Conservation (phyloP, 2,329 filamentous ascomycete species). For the Apiospora sp. region DNA sequence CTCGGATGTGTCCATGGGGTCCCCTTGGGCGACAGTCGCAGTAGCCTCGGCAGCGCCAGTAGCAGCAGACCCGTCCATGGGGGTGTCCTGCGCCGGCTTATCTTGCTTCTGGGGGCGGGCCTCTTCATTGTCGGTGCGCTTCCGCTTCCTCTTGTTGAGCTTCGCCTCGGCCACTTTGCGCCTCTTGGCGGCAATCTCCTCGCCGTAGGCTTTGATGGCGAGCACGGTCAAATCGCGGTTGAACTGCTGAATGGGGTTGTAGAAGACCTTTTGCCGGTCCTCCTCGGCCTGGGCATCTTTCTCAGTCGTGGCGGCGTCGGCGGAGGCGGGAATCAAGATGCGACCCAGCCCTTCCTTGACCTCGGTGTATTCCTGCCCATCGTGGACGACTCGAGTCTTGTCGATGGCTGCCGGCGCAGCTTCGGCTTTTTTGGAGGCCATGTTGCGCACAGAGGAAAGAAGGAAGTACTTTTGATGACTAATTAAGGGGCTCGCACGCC, state of each 20-base stretch:
- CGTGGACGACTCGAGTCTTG: conserved; percentile 45
- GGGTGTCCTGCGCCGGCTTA: conserved; percentile 29
- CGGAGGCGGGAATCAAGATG: conserved; percentile 58
- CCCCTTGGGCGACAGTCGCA: background rate
- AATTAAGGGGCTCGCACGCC: conserved; percentile 18
- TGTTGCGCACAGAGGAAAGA: conserved; percentile 32
- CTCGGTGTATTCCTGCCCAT: conserved; percentile 59
- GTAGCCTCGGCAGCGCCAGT: background rate
- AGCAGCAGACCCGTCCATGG: conserved; percentile 26
- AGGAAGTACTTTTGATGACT: background rate
- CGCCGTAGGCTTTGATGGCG: conserved; percentile 87
- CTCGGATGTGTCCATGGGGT: conserved; percentile 28
- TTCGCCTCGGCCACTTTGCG: conserved; percentile 51
- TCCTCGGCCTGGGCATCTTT: conserved; percentile 54
- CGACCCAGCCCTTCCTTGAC: conserved; percentile 65
- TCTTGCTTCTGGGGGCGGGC: conserved; percentile 37
- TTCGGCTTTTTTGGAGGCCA: conserved; percentile 36
- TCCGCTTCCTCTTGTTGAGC: conserved; percentile 55
- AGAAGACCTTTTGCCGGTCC: conserved; percentile 84
- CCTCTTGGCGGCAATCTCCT: conserved; percentile 65
- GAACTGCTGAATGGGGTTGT: conserved; percentile 99
- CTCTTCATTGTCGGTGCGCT: conserved; percentile 36
- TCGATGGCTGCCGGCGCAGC: conserved; percentile 37
- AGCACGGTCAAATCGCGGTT: conserved; percentile 95
- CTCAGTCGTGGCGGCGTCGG: conserved; percentile 45